These are phyloP conservation scores for Cladosporium halotolerans DNA, from an alignment of 2,329 filamentous ascomycete genomes.

Conservation along the genomic window DNA sequence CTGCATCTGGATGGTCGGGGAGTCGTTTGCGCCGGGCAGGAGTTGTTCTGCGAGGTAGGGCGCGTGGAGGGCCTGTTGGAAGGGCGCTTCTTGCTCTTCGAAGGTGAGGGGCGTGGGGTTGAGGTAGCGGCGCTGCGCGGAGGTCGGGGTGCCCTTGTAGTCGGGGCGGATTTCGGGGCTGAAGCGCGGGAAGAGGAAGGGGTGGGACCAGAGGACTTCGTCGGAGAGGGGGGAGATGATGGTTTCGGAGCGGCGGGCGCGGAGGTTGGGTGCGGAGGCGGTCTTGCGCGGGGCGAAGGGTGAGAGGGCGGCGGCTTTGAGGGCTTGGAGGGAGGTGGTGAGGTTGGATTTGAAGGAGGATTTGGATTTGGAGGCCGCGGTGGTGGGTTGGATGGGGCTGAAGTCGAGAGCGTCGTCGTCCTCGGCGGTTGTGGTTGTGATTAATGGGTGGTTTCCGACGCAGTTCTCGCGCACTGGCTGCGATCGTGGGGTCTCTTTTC, in stretches of 20 bases:
- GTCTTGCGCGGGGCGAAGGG: conserved; percentile 37
- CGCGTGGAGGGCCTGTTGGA: conserved; percentile 31
- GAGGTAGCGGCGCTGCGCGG: conserved; percentile 54
- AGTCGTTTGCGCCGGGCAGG: conserved; percentile 29
- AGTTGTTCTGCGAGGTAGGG: conserved; percentile 25
- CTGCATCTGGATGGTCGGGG: conserved; percentile 57
- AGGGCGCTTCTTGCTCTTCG: conserved; percentile 33
- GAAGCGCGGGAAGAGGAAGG: conserved; percentile 51
- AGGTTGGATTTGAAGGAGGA: conserved; percentile 57
- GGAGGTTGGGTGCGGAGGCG: neutral
- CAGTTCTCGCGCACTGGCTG: conserved; percentile 49
- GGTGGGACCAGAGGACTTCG: conserved; percentile 54
- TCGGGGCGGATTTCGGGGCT: conserved; percentile 56
- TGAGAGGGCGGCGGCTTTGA: conserved; percentile 56
- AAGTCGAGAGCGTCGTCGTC: conserved; percentile 26
- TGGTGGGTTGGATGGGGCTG: conserved; percentile 28
- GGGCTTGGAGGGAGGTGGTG: conserved; percentile 55
- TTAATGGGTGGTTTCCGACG: conserved; percentile 51
- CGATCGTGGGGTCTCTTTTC: conserved; percentile 44
- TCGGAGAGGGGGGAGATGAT: conserved; percentile 35
- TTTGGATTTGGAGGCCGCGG: conserved; percentile 29
- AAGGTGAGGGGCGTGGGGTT: conserved; percentile 46
- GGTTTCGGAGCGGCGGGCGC: conserved; percentile 1
- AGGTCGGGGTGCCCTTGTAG: conserved; percentile 48
- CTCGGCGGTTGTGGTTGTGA: conserved; percentile 32